Base-by-base conservation (phyloP, 2,329 filamentous ascomycete genomes). In the Paecilomyces variotii region DNA sequence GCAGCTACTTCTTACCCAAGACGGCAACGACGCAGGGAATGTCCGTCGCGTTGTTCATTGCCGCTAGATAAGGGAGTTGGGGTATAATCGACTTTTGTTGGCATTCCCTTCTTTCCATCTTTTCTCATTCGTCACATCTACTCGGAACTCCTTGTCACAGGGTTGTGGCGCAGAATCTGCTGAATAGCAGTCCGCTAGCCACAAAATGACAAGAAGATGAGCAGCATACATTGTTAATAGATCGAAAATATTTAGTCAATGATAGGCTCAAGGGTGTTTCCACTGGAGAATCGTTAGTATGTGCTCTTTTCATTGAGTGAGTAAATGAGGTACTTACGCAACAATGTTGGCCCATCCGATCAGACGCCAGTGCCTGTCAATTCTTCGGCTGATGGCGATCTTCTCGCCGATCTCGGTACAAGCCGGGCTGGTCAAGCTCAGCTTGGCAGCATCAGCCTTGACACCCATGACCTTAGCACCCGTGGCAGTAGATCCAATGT, bases 391-490 rank as follows among this genome's bases (percentile, higher is more conserved):
- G 71, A 99, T 82, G 50, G 94, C 94, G 70, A 99, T 92, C 88
- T 99, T 97, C 83, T 99, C 93, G 65, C 92, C 92, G 71, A 97
- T 88, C 74, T 96, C 93, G 55, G 94, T 99, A 82, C 94, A 99
- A 59, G 94, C 94, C 52, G 92, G 92, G 73, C 87, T 93, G 61
- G 92, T 97, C 68, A 99, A 82, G 60, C 90, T 88, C 65, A 99
- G 84, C 82, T 97, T 97, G 59, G 94, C 94, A 59, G 92, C 93
- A 84, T 99, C 94, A 71, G 93, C 92, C 84, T 94, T 97, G 73
- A 97, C 95, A 70, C 91, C 93, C 60, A 94, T 85, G 57, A 99
- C 91, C 85, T 97, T 99, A 66, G 94, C 94, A 77, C 94, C 94
- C 12, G 93, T 97, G 53, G 94, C 95, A 9, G 93, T 97, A 39